Evolutionary conservation across 345 rosid species (phyloP).

Genomic region (Salix udensis): DNA sequence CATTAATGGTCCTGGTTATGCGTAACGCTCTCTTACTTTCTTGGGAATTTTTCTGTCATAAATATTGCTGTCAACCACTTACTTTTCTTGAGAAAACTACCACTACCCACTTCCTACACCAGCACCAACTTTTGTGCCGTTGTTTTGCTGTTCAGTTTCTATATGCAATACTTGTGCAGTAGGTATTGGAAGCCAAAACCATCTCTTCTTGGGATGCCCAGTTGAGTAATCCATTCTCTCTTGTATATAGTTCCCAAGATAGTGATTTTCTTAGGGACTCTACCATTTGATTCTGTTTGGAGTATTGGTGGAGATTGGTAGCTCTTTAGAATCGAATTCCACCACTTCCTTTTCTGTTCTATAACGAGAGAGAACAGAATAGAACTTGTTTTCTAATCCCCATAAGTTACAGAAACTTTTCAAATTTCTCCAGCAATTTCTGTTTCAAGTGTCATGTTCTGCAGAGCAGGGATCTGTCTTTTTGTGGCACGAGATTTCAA

Average conservation of each 20-base stretch:
- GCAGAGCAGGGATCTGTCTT: not conserved
- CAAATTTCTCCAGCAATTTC: not conserved
- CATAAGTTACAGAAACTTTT: not conserved
- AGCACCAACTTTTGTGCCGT: not conserved
- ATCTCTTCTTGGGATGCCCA: not conserved
- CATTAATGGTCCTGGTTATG: not conserved
- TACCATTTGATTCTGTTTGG: no score
- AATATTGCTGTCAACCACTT: not conserved
- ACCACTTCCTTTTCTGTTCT: no score
- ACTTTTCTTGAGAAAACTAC: not conserved
- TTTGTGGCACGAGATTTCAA: constrained; percentile 11
- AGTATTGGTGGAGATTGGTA: no score
- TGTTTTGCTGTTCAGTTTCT: not conserved
- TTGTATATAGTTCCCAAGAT: no score
- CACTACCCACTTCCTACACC: no score
- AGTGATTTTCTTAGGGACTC: no score
- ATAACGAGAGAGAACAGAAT: no score
- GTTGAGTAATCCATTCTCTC: not conserved
- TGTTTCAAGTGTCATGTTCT: not conserved
- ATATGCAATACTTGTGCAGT: no score
- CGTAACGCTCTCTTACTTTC: not conserved
- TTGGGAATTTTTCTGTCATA: not conserved
- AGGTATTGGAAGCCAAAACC: not conserved
- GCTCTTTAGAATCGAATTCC: no score
- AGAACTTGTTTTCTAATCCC: not conserved